phyloP scores from a whole-genome alignment of 106 monocot genomes.

The Cymbidium sinense region DNA sequence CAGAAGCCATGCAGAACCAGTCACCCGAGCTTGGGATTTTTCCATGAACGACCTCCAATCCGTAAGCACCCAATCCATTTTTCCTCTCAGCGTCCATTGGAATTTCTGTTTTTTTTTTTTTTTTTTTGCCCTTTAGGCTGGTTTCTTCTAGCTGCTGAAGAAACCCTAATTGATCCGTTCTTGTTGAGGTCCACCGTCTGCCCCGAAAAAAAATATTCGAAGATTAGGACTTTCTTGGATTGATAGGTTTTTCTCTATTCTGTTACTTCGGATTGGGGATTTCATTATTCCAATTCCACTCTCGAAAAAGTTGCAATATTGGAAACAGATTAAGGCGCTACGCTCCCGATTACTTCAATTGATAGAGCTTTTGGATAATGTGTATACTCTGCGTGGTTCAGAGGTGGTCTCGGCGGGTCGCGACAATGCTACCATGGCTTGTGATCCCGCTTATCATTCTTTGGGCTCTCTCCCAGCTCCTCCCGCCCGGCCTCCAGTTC shows the following conservation, averaged over 20 bases:
- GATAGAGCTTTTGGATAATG: slow-evolving; percentile 35
- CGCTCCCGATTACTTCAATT: background rate
- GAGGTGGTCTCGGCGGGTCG: slow-evolving; percentile 36
- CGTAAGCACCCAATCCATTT: slow-evolving; percentile 7
- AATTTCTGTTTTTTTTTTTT: too few relatives aligned
- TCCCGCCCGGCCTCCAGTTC: slow-evolving; percentile 34
- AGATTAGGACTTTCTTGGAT: slow-evolving; percentile 6
- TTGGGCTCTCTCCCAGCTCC: slow-evolving; percentile 57
- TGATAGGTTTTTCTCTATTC: background rate
- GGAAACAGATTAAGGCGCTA: background rate
- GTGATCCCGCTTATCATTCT: slow-evolving; percentile 42
- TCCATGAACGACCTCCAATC: slow-evolving; percentile 4
- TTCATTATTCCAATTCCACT: slow-evolving; percentile 3
- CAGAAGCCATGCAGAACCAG: slow-evolving; percentile 5
- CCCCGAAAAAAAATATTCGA: slow-evolving; percentile 7
- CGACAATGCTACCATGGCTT: slow-evolving; percentile 65
- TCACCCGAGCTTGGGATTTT: slow-evolving; percentile 9
- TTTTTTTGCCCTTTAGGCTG: background rate
- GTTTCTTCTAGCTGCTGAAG: background rate
- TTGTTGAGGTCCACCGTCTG: background rate
- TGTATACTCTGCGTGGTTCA: slow-evolving; percentile 63
- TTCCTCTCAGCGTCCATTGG: background rate
- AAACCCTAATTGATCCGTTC: slow-evolving; percentile 25
- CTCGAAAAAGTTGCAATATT: background rate
- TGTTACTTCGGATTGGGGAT: slow-evolving; percentile 7